Evolutionary conservation across 2,329 filamentous ascomycete genomes (phyloP), one percentile per base, ranked within the genome.

Genomic region (Curvularia hawaiiensis): DNA sequence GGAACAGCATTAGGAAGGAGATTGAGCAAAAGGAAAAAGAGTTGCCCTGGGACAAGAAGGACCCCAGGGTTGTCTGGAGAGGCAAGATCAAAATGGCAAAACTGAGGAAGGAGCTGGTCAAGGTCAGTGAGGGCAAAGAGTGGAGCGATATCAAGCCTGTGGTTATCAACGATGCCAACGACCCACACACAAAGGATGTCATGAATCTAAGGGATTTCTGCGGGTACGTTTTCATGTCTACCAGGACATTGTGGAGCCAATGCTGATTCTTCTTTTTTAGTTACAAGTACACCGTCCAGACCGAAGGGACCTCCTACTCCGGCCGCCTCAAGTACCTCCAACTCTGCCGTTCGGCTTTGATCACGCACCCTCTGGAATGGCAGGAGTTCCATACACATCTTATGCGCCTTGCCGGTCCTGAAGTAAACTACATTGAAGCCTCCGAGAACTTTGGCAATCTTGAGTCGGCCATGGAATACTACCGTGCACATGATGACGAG

Each of bases 221-320:
- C 54, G 69, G 71, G 62, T 69, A 69, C 38, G 58, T 51, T 24
- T 52, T n/a, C n/a, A 9, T 43, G 14, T 39, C 14, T n/a, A 22
- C 6, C n/a, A 38, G 8, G n/a, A 45, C n/a, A 26, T 18, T 14
- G 30, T 10, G 7, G 14, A 31, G 20, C 39, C 22, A 2, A 48
- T 55, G 43, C 54, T 58, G 53, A 63, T 24, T 20, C 26, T 35
- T 31, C 44, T n/a, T 35, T 30, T n/a, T 35, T 30, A 75, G 75
- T 31, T 85, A 84, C 64, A 82, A 82, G 71, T 85, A 80, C 64
- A 76, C 84, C 1, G 79, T 80, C 2, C 82, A 85, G 54, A 82
- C 81, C 1, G 83, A 84, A 68, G 83, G 82, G 0, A 79, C 79
- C 39, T 82, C 79, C 8, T 84, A 83, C 70, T 84, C 82, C 3